Conservation (phyloP, 805 yeast genomes). For the Starmerella floricola region DNA sequence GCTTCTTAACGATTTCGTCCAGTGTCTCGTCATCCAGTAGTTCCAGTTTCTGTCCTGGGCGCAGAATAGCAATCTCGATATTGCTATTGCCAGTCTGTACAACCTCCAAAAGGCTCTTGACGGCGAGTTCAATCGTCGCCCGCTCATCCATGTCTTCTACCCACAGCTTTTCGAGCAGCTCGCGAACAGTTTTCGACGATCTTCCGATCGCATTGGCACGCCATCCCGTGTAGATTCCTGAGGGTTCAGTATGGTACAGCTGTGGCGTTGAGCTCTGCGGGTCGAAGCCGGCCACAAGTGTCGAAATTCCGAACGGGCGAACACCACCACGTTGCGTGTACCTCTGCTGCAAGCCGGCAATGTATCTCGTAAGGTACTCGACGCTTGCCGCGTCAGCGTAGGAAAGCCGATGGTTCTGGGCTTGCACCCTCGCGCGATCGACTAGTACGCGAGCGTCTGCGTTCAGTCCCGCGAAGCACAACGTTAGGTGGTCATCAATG, state of each 20-base stretch:
- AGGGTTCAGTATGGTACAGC: conserved; percentile 90
- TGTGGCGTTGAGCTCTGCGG: conserved; percentile 68
- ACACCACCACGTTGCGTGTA: conserved; percentile 98
- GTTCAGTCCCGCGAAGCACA: conserved; percentile 93
- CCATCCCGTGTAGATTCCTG: conserved; percentile 96
- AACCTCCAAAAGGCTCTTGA: conserved; percentile 81
- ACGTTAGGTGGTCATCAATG: conserved; percentile 77
- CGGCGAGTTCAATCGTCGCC: conserved; percentile 65
- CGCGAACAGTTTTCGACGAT: conserved; percentile 87
- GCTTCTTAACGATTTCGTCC: conserved; percentile 59
- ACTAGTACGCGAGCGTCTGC: conserved; percentile 96
- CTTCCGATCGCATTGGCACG: conserved; percentile 95
- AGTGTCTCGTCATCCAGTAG: conserved; percentile 57
- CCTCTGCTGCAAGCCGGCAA: conserved; percentile 96
- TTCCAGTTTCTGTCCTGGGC: conserved; percentile 50
- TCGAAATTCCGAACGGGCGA: conserved; percentile 93
- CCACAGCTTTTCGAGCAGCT: conserved; percentile 84
- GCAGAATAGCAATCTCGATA: conserved; percentile 82
- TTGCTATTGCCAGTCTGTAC: conserved; percentile 97
- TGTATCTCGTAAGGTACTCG: conserved; percentile 83
- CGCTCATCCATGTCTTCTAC: conserved; percentile 47
- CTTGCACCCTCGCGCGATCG: conserved; percentile 92
- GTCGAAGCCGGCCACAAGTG: conserved; percentile 92
- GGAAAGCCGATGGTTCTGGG: conserved; percentile 87
- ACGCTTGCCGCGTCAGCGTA: conserved; percentile 86